Conservation (phyloP, 441 rosid genomes). For the Macaranga tanarius region DNA sequence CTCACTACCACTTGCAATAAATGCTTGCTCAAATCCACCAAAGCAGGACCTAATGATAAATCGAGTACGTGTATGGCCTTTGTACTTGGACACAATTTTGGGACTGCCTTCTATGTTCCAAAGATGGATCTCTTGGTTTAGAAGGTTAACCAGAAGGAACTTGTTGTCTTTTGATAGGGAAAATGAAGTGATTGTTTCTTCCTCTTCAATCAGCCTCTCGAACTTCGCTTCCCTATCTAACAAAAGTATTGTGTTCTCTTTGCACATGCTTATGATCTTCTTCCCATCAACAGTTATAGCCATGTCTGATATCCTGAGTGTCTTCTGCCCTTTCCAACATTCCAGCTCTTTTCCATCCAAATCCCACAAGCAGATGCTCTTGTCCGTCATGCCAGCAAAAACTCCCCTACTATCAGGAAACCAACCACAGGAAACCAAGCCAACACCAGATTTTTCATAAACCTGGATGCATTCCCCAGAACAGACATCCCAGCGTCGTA, state of each 20-base stretch:
- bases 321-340: constrained; percentile 56
- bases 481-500: constrained; percentile 59
- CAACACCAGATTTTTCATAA: constrained; percentile 50
- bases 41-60: constrained; percentile 69
- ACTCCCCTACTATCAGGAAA: constrained; percentile 51
- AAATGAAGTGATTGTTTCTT: constrained; percentile 61
- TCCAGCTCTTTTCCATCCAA: constrained; percentile 55
- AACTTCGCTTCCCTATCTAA: constrained; percentile 47
- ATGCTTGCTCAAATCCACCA: constrained; percentile 65
- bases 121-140: constrained; percentile 63
- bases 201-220: constrained; percentile 52
- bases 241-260: constrained; percentile 47
- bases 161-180: constrained; percentile 58
- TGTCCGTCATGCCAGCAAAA: constrained; percentile 51
- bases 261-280: constrained; percentile 54
- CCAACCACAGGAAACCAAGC: constrained; percentile 67
- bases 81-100: constrained; percentile 49
- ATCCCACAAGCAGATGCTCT: constrained; percentile 59
- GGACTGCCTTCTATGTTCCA: constrained; percentile 57
- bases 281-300: constrained; percentile 64
- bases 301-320: constrained; percentile 53
- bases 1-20: constrained; percentile 77
- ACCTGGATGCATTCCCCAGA: constrained; percentile 57
- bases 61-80: constrained; percentile 56
- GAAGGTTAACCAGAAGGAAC: constrained; percentile 61